phyloP scores from a whole-genome alignment of 1,139 yeast species.

The Debaryomyces udenii region DNA sequence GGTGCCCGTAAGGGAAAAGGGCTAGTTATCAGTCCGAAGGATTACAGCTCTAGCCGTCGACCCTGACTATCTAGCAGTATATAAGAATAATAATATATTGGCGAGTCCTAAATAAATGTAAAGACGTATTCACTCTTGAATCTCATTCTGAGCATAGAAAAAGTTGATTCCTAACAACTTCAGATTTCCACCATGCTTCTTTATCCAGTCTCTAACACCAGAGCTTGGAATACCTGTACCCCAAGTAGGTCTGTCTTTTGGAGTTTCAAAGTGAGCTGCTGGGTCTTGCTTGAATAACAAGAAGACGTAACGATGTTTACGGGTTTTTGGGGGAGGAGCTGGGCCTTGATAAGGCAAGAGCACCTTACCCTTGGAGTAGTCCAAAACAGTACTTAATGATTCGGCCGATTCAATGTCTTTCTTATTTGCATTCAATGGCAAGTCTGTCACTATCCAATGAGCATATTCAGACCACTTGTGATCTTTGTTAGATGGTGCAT shows the following conservation, averaged over 20 bases:
- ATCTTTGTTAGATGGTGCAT: conserved; percentile 84
- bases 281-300: conserved; percentile 68
- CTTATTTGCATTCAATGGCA: conserved; percentile 47
- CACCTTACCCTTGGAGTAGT: conserved; percentile 41
- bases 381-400: conserved; percentile 39
- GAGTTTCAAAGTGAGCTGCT: conserved; percentile 38
- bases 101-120: no score
- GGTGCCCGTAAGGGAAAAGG: conserved; percentile 96
- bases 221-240: conserved; percentile 77
- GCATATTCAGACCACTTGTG: conserved; percentile 87
- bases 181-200: conserved; percentile 58
- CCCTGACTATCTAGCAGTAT: conserved; percentile 8
- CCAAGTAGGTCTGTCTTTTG: conserved; percentile 76
- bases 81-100: conserved; percentile 3
- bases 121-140: conserved; percentile 28
- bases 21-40: conserved; percentile 81
- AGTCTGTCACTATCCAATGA: conserved; percentile 73
- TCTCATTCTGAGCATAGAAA: conserved; percentile 71
- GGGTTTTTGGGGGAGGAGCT: conserved; percentile 82
- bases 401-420: conserved; percentile 26
- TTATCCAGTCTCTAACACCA: conserved; percentile 77
- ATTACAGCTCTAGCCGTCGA: conserved; percentile 43
- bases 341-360: conserved; percentile 67
- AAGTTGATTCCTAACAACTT: conserved; percentile 77
- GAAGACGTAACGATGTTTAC: conserved; percentile 80